Base-by-base conservation (phyloP, 768 basidiomycete genomes). In the Tulasnella sp. region DNA sequence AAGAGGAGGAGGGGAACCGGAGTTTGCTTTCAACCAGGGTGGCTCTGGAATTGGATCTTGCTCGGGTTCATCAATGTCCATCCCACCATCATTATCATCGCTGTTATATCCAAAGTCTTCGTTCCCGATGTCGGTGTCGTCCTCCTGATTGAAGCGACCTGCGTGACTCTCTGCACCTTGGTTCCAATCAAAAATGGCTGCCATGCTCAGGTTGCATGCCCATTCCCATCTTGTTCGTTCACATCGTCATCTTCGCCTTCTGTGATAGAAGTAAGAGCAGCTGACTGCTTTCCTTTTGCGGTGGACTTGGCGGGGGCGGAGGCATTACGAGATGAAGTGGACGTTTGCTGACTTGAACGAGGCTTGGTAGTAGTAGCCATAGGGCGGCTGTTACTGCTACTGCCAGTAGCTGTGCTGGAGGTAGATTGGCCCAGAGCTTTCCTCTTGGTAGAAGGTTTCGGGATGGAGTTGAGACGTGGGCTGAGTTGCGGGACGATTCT, bases 91-190 rank as follows among this genome's bases (percentile, higher is more conserved):
- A 15, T 40, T 70, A 29, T 67, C 75, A 68, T 75, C 64, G 34
- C 37, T 58, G 34, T 77, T 70, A 3, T 31, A 29, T 17, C 40
- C 70, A 0, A 77, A 72, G 15, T 36, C 69, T 72, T 77, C 76
- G 25, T 38, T 38, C n/a, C 76, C 76, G 19, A 71, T 72, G 29
- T 71, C 76, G 54, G n/a, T n/a, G n/a, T 77, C 76, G 19, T 77
- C 76, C 14, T 75, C 74, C 9, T 36, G 45, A 31, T 68, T 64
- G 17, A 38, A 36, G 22, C 11, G 17, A 6, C 37, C 58, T 2
- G 45, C 73, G 54, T 64, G 58, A 12, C 38, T 39, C 69, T 71
- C 72, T 40, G 40, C 40, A 0, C 40, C 49, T 5, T 45, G 37
- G 40, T 58, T 58, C 34, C 14, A 22, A n/a, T 73, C 72, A 17